Base-by-base conservation (phyloP, 331 rosid species). In the Arachis monticola region DNA sequence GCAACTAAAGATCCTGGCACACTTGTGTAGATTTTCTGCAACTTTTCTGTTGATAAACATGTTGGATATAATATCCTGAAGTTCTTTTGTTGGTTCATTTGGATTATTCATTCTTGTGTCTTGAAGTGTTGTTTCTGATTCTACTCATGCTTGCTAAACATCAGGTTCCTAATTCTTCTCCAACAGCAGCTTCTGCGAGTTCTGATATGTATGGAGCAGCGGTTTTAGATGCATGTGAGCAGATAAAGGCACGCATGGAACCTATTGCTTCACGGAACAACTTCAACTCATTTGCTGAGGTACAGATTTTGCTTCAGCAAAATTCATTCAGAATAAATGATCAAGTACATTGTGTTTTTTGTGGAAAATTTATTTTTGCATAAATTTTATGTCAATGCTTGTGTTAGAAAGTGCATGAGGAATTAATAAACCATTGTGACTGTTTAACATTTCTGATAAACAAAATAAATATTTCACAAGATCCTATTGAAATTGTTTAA, bases 121-220 rank as follows among this genome's bases (percentile, higher is more conserved):
- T 64, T 14, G 10, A 41, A 3, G 70, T 74, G 41, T 60, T 81
- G 59, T 60, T 75, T 47, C 59, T 59, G 40, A 64, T 62, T 57
- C 60, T 65, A 64, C 74, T 82, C 56, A 13, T 79, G 60, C 31
- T 78, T 78, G 76, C 71, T 72, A 52, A 38, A 67, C 64, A 60
- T 70, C 81, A 94, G 97, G 95, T 94, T 67, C 99, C 99, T 6
- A 94, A 94, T 86, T 57, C 99, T 74, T 83, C 97, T 59, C 92
- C 97, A 50, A 94, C 97, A 48, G 96, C 99, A 44, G 99, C 99
- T 80, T 94, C 99, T 79, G 99, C 97, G 3, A 94, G 96, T 85
- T 94, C 99, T 69, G 97, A 94, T 78, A 83, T 94, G 81, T 94
- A 92, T 79, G 99, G 99, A 73, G 93, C 91, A 74, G 97, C 97